These are phyloP conservation scores for Cyanidioschyzon merolae DNA, from an alignment of 23 red algal species.

Conservation along the genomic window DNA sequence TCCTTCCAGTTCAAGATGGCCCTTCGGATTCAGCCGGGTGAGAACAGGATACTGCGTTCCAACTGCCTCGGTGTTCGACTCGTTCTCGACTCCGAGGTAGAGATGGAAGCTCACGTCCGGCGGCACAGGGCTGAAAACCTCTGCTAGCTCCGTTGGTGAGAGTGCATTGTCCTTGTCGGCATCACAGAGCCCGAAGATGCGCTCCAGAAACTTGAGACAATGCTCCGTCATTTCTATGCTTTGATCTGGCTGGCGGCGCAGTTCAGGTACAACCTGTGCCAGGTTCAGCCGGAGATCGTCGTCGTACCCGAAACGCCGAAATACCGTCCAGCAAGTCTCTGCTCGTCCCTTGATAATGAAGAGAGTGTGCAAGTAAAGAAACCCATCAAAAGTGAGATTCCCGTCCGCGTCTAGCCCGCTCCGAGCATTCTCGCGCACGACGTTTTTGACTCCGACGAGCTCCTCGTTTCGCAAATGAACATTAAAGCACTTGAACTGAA, in stretches of 20 bases:
- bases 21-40: constrained; percentile 3
- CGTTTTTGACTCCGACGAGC: constrained; percentile 92
- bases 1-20: constrained; percentile 36
- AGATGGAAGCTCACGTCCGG: constrained; percentile 17
- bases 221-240: constrained; percentile 54
- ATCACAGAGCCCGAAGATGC: constrained; percentile 51
- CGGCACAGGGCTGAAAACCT: constrained; percentile 43
- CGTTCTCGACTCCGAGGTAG: not conserved
- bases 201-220: constrained; percentile 36
- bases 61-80: not conserved
- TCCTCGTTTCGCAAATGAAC: constrained; percentile 62
- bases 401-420: constrained; percentile 50
- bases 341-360: constrained; percentile 88
- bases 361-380: constrained; percentile 79
- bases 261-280: not conserved
- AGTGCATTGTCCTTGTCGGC: constrained; percentile 61
- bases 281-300: constrained; percentile 44
- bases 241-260: constrained; percentile 36
- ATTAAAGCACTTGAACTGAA: constrained; percentile 87
- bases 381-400: constrained; percentile 57
- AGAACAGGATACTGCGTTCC: not conserved
- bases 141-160: constrained; percentile 38
- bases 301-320: constrained; percentile 94
- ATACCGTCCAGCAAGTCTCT: constrained; percentile 96
- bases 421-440: constrained; percentile 45